Conservation (phyloP, 1,139 yeast species). For the Candida albicans region DNA sequence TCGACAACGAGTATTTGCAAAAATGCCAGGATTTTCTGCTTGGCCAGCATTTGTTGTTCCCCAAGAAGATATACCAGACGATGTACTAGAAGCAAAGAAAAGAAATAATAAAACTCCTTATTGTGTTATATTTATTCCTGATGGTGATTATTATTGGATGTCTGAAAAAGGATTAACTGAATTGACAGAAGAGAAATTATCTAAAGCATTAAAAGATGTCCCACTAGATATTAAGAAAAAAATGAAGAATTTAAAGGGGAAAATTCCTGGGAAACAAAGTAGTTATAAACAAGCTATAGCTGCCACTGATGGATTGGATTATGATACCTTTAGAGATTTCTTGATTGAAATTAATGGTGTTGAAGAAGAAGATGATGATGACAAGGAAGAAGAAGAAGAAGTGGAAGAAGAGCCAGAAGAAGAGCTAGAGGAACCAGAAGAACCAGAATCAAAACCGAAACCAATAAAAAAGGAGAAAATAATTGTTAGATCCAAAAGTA, state of each 20-base stretch:
- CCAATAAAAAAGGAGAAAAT: slow-evolving; percentile 8
- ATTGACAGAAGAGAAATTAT: slow-evolving; percentile 30
- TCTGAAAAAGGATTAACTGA: slow-evolving; percentile 38
- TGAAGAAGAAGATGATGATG: slow-evolving; percentile 30
- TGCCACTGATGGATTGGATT: slow-evolving; percentile 39
- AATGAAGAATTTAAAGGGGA: slow-evolving; percentile 18
- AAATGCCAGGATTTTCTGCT: slow-evolving; percentile 50
- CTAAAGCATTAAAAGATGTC: slow-evolving; percentile 28
- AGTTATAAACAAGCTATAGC: slow-evolving; percentile 42
- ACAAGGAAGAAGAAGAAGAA: slow-evolving; percentile 30
- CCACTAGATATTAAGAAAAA: slow-evolving; percentile 21
- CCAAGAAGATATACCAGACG: slow-evolving; percentile 35
- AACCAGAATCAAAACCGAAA: slow-evolving; percentile 2
- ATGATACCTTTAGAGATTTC: slow-evolving; percentile 39
- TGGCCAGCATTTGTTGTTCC: slow-evolving; percentile 55
- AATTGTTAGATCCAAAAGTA: slow-evolving; percentile 13
- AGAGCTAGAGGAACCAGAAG: slow-evolving; percentile 12
- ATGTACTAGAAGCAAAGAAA: slow-evolving; percentile 36
- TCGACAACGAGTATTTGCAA: slow-evolving; percentile 43
- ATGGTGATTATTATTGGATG: slow-evolving; percentile 51
- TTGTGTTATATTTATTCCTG: slow-evolving; percentile 51
- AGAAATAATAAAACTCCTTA: slow-evolving; percentile 41
- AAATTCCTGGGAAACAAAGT: slow-evolving; percentile 25
- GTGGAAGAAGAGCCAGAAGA: slow-evolving; percentile 27
- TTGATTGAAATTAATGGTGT: slow-evolving; percentile 23